Conservation (phyloP, 2,329 filamentous ascomycete species). For the Beauveria sp. region DNA sequence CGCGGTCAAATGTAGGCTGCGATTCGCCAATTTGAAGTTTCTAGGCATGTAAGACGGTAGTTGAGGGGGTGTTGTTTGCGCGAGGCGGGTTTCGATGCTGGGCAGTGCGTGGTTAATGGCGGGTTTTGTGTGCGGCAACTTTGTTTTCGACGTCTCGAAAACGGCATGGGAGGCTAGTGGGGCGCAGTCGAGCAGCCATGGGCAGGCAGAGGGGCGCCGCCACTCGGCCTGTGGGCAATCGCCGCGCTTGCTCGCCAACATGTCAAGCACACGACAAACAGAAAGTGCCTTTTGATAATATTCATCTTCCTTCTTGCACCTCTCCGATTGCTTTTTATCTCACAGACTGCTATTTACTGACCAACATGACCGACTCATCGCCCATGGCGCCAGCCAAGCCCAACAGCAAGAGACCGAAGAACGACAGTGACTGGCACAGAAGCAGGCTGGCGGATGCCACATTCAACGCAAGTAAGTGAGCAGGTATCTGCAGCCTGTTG, state of each 20-base stretch:
- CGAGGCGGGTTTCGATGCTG: background rate
- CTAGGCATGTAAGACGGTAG: background rate
- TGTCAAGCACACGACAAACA: background rate
- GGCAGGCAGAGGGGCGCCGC: background rate
- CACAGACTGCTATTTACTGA: background rate
- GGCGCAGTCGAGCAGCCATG: background rate
- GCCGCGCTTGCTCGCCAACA: background rate
- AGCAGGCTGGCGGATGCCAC: slow-evolving; percentile 34
- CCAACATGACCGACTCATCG: slow-evolving; percentile 1
- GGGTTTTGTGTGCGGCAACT: background rate
- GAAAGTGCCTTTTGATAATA: background rate
- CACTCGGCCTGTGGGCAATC: background rate
- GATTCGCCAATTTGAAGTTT: background rate
- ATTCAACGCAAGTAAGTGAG: slow-evolving; percentile 38
- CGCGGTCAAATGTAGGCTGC: background rate
- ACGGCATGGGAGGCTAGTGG: background rate
- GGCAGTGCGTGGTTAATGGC: background rate
- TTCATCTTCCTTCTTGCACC: background rate
- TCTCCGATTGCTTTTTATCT: background rate
- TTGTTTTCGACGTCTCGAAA: background rate
- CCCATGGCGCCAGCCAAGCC: slow-evolving; percentile 17
- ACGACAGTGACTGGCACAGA: slow-evolving; percentile 34
- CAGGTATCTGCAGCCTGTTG: no score
- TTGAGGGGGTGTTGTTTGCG: background rate
- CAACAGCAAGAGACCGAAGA: slow-evolving; percentile 31